Base-by-base conservation (phyloP, 108 stramenopile species). In the Nannochloropsis salina region DNA sequence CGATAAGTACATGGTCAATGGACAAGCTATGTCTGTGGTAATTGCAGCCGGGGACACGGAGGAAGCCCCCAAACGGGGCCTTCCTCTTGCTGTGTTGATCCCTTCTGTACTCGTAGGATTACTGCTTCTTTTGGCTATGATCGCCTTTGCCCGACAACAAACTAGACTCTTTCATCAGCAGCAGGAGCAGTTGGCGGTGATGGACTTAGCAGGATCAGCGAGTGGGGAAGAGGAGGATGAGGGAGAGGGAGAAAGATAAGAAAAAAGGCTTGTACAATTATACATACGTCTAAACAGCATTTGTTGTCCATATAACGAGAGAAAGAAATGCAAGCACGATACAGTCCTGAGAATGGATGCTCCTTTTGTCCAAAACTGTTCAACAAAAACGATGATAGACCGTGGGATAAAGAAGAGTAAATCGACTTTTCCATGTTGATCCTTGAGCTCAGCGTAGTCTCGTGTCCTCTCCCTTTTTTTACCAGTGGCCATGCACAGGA, bases 1-100 rank as follows among this genome's bases (percentile, higher is more conserved):
- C 61, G 3, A 74, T 74, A 15, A n/a, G 61, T 74, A 74, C 61
- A 74, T 74, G 61, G n/a, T 74, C 61, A 74, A 74, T 74, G 61
- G 61, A n/a, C 20, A 74, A 6, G n/a, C 20, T 74, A 74, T n/a
- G 4, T 74, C 61, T 6, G 61, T 74, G 3, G 61, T 74, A 15
- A 74, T 74, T n/a, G 20, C 61, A n/a, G 61, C 3, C 20, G 61
- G 61, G 20, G 61, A 74, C 8, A 74, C 61, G 61, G 61, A 74
- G 20, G 61, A 74, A n/a, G n/a, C 15, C 4, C 61, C 4, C 20
- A 74, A 74, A n/a, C 61, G n/a, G 61, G 61, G 61, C 61, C 2
- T 74, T n/a, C 61, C 61, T 74, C 61, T 74, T n/a, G 61, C 20
- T 3, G 61, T 74, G 61, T n/a, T 74, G n/a, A 74, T 74, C n/a